These are phyloP conservation scores for Quercus wislizeni DNA, from an alignment of 306 rosid species.

Conservation along the genomic window DNA sequence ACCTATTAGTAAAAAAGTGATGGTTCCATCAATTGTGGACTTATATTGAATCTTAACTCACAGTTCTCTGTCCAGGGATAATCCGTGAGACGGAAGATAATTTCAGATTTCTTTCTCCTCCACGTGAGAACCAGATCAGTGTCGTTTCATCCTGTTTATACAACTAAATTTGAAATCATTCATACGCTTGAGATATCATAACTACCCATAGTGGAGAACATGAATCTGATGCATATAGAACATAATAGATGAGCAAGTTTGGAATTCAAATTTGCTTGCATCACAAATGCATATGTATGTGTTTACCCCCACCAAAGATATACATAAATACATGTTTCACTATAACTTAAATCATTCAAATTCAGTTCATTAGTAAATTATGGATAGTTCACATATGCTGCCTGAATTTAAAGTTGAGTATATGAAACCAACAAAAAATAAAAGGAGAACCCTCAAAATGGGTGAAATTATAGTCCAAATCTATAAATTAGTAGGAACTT, in stretches of 20 bases:
- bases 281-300: too few relatives aligned
- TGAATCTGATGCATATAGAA: conserved; percentile 1
- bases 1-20: not conserved
- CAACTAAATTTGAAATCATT: conserved; percentile 41
- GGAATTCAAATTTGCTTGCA: too few relatives aligned
- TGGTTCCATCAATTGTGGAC: not conserved
- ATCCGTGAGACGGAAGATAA: conserved; percentile 58
- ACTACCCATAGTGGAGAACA: not conserved
- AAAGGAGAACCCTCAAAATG: too few relatives aligned
- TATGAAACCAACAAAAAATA: too few relatives aligned
- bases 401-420: too few relatives aligned
- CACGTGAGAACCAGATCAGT: conserved; percentile 75
- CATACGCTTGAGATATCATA: conserved; percentile 18
- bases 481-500: too few relatives aligned
- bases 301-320: too few relatives aligned
- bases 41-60: conserved; percentile 44
- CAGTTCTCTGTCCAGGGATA: conserved; percentile 92
- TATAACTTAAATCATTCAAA: too few relatives aligned
- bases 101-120: conserved; percentile 69
- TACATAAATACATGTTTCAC: too few relatives aligned
- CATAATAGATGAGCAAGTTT: not conserved
- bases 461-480: too few relatives aligned
- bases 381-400: too few relatives aligned
- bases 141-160: conserved; percentile 80
- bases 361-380: too few relatives aligned